Conservation (phyloP, 2,329 filamentous ascomycete genomes). For the Metarhizium brunneum region DNA sequence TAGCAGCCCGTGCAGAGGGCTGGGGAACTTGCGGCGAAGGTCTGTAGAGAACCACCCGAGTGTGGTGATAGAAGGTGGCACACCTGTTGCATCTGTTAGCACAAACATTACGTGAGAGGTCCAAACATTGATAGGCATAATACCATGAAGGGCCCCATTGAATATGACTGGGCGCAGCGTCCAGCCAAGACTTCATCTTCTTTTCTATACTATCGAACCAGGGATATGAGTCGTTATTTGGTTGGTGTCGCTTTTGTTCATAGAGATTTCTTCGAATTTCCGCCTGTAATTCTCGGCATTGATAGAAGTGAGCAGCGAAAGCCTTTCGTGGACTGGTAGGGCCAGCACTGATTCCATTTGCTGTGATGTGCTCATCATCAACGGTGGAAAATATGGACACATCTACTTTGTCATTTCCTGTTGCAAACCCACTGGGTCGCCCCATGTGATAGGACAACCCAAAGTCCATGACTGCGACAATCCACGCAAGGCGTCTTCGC, state of each 20-base stretch:
- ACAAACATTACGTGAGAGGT: not conserved
- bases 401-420: conserved; percentile 71
- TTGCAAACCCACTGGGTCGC: conserved; percentile 76
- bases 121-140: conserved; percentile 15
- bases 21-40: conserved; percentile 88
- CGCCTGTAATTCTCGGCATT: conserved; percentile 78
- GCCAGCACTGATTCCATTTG: conserved; percentile 62
- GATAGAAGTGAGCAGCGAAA: conserved; percentile 86
- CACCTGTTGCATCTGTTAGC: conserved; percentile 38
- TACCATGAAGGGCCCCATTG: conserved; percentile 73
- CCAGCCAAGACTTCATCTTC: conserved; percentile 72
- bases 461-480: conserved; percentile 78
- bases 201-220: conserved; percentile 78
- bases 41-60: conserved; percentile 79
- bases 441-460: conserved; percentile 83
- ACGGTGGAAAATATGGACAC: conserved; percentile 77
- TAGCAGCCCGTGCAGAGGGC: conserved; percentile 69
- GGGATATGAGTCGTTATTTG: conserved; percentile 69
- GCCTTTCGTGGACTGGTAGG: conserved; percentile 74
- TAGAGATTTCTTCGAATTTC: conserved; percentile 84
- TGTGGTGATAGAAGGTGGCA: conserved; percentile 66
- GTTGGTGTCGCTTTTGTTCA: conserved; percentile 69
- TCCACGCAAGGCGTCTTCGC: conserved; percentile 82
- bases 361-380: conserved; percentile 75
- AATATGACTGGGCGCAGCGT: conserved; percentile 61